These are phyloP conservation scores for Immersiporthe knoxdaviesiana DNA, from an alignment of 2,329 filamentous ascomycete species.

Conservation along the genomic window DNA sequence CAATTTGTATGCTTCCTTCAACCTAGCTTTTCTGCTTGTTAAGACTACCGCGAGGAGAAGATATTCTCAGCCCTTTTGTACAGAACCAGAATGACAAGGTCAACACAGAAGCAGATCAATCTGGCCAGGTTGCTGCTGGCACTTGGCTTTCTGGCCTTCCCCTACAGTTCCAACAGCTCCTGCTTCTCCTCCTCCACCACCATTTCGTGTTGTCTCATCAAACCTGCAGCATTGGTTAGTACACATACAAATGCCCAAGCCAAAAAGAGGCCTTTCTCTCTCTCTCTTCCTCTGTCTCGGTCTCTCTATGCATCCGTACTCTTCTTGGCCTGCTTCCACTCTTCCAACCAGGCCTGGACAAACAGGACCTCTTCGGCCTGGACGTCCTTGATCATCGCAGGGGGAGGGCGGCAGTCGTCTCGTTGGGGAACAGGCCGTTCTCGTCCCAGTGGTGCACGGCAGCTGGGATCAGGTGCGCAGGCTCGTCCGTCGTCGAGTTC, in stretches of 20 bases:
- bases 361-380: slow-evolving; percentile 64
- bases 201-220: background rate
- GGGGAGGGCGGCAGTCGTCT: slow-evolving; percentile 64
- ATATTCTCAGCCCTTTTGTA: too few species aligned
- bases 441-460: slow-evolving; percentile 84
- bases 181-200: background rate
- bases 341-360: slow-evolving; percentile 68
- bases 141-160: background rate
- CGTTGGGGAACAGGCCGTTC: slow-evolving; percentile 66
- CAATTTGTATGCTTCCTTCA: background rate
- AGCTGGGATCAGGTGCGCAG: slow-evolving; percentile 72
- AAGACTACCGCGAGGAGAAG: background rate
- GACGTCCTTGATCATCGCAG: slow-evolving; percentile 58
- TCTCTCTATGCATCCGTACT: slow-evolving; percentile 21
- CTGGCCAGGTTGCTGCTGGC: background rate
- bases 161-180: slow-evolving; percentile 22
- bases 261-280: background rate
- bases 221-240: slow-evolving; percentile 25
- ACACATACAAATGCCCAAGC: slow-evolving; percentile 5
- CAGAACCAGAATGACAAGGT: too few species aligned
- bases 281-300: too few species aligned
- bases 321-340: slow-evolving; percentile 49
- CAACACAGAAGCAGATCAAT: background rate
- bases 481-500: slow-evolving; percentile 64
- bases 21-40: background rate